Evolutionary conservation across 768 basidiomycete species (phyloP).

Genomic region (Hygrophorus pudorinus): DNA sequence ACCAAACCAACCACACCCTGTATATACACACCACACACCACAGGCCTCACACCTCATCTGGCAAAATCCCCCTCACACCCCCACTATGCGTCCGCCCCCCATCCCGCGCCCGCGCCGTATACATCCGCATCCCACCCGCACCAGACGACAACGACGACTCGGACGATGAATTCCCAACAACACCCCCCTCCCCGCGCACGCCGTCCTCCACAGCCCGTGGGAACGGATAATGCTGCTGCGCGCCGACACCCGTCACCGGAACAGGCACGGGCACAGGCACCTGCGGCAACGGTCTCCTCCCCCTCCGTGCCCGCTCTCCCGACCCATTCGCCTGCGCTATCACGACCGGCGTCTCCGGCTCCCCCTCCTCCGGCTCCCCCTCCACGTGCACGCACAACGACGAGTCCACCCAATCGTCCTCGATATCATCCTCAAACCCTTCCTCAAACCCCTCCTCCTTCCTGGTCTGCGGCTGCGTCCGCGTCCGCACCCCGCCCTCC

Average conservation of each 20-base stretch:
- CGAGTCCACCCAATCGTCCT: slow-evolving; percentile 65
- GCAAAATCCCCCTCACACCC: slow-evolving; percentile 67
- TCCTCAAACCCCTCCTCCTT: slow-evolving; percentile 19
- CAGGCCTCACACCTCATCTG: slow-evolving; percentile 19
- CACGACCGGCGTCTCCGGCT: too few relatives aligned
- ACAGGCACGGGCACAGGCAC: slow-evolving; percentile 30
- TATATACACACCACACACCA: too few relatives aligned
- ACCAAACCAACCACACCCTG: too few relatives aligned
- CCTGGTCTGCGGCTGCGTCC: slow-evolving; percentile 14
- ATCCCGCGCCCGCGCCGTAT: slow-evolving; percentile 63
- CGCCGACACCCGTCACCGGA: slow-evolving; percentile 24
- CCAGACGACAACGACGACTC: neutral
- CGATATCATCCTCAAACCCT: slow-evolving; percentile 29
- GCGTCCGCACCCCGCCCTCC: slow-evolving; percentile 30
- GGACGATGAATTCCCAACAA: slow-evolving; percentile 7
- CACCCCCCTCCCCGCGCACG: slow-evolving; percentile 11
- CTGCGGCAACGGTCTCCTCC: slow-evolving; percentile 20
- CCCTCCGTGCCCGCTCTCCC: slow-evolving; percentile 30
- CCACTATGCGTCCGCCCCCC: slow-evolving; percentile 81
- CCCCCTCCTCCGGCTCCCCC: slow-evolving; percentile 8
- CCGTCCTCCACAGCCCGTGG: slow-evolving; percentile 36
- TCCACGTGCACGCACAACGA: slow-evolving; percentile 21
- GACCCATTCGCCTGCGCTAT: slow-evolving; percentile 15
- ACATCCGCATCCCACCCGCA: slow-evolving; percentile 40
- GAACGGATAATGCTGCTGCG: slow-evolving; percentile 51